phyloP scores from a whole-genome alignment of 257 asterid species.

The Nemophila menziesii region DNA sequence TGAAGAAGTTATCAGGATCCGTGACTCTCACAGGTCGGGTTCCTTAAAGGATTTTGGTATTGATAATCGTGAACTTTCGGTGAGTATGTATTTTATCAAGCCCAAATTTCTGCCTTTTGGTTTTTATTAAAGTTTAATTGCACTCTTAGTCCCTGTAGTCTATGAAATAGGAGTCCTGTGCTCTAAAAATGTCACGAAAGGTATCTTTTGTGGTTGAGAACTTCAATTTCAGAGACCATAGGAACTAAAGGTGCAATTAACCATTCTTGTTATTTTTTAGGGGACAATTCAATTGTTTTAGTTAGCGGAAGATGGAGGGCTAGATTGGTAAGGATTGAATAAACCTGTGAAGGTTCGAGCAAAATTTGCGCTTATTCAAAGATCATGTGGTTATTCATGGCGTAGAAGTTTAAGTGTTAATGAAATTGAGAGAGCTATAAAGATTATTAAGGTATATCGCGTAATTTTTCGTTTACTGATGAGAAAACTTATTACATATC shows the following conservation, averaged over 20 bases:
- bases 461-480: conserved; percentile 2
- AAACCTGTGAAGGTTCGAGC: conserved; percentile 62
- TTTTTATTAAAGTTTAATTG: no score
- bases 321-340: conserved; percentile 64
- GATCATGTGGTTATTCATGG: conserved; percentile 98
- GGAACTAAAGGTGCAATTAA: no score
- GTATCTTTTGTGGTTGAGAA: no score
- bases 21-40: conserved; percentile 71
- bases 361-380: conserved; percentile 86
- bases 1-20: conserved; percentile 86
- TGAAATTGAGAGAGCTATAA: conserved; percentile 72
- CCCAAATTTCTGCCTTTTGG: no score
- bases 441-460: conserved; percentile 57
- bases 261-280: conserved; percentile 8
- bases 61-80: conserved; percentile 77
- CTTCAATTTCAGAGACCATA: no score
- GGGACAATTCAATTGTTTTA: conserved; percentile 12
- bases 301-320: conserved; percentile 77
- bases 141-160: no score
- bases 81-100: no score
- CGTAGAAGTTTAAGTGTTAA: conserved; percentile 79
- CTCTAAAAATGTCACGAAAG: no score
- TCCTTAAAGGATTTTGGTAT: conserved; percentile 75
- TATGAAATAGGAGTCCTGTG: no score
- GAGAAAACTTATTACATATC: background rate